A percentile compares a stretch with the other conserved stretches of the same genome.
These are phyloP conservation scores for Neurospora intermedia DNA, from an alignment of 495 filamentous ascomycete species.

Conservation along the genomic window DNA sequence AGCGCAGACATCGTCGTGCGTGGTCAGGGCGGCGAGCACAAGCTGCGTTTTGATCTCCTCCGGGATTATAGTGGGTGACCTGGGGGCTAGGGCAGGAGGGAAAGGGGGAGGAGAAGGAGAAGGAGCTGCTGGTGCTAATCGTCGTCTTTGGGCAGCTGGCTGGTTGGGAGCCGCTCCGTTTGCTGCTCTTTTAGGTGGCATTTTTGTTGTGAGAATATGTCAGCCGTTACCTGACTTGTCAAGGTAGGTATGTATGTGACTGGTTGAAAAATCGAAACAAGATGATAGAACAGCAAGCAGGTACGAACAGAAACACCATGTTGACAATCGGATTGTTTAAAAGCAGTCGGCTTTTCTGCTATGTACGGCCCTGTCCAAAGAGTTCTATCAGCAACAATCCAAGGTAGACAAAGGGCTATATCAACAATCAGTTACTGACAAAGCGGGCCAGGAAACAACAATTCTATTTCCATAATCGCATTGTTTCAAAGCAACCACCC, in stretches of 20 bases:
- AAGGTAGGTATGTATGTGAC: background rate
- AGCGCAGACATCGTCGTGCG: background rate
- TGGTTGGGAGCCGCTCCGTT: background rate
- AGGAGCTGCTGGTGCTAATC: background rate
- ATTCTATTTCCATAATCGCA: background rate
- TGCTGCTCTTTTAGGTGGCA: background rate
- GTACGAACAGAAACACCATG: background rate
- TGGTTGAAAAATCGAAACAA: background rate
- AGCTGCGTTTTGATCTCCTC: conserved; percentile 5
- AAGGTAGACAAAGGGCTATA: background rate
- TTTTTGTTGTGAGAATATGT: background rate
- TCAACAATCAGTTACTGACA: background rate
- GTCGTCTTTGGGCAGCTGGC: background rate
- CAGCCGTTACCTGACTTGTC: background rate
- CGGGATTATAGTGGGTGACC: background rate
- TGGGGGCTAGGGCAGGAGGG: background rate
- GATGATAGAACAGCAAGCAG: background rate
- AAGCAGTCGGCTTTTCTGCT: background rate
- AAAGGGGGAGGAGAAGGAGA: background rate
- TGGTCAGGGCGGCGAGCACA: background rate
- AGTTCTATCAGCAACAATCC: background rate
- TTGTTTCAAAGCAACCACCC: background rate
- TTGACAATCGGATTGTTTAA: background rate
- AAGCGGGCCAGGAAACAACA: background rate
- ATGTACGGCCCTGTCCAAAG: background rate